Evolutionary conservation across 139 green algal species (phyloP).

Genomic region (Eudorina sp.): DNA sequence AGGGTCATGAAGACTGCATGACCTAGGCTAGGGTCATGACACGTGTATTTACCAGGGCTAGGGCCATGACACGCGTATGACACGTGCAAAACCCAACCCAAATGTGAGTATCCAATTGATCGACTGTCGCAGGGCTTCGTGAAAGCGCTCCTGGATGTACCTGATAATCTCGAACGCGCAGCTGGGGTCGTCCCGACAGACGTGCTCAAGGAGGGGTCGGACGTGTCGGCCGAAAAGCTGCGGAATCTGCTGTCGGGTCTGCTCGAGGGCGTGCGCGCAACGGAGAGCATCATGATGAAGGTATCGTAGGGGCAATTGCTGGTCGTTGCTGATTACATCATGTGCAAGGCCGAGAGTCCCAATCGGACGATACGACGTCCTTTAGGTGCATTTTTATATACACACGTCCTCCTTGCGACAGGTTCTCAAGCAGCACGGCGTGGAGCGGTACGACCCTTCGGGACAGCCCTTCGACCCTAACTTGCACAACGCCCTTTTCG

Average conservation of each 20-base stretch:
- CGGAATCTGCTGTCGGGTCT: slow-evolving; percentile 75
- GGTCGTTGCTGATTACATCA: too few species aligned
- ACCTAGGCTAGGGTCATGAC: too few species aligned
- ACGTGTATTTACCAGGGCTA: too few species aligned
- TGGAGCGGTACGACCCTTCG: slow-evolving; percentile 82
- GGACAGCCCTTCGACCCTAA: slow-evolving; percentile 96
- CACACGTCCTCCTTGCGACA: slow-evolving; percentile 51
- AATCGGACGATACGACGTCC: too few species aligned
- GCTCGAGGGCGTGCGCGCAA: slow-evolving; percentile 90
- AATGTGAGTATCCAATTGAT: too few species aligned
- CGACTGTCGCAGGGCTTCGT: slow-evolving; percentile 86
- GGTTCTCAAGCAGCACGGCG: slow-evolving; percentile 83
- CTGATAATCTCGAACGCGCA: slow-evolving; percentile 94
- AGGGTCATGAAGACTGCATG: too few species aligned
- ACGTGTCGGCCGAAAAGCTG: slow-evolving; percentile 16
- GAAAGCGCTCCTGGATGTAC: slow-evolving; percentile 93
- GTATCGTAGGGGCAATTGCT: too few species aligned
- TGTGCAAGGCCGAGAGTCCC: too few species aligned
- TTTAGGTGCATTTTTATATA: too few species aligned
- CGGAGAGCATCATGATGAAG: slow-evolving; percentile 87
- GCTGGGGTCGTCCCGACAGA: slow-evolving; percentile 72
- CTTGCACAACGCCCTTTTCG: slow-evolving; percentile 92
- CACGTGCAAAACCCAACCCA: too few species aligned
- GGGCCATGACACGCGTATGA: too few species aligned
- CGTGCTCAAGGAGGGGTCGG: slow-evolving; percentile 56